These are phyloP conservation scores for Cutaneotrichosporon cavernicola DNA, from an alignment of 1,284 basidiomycete species.

Conservation along the genomic window DNA sequence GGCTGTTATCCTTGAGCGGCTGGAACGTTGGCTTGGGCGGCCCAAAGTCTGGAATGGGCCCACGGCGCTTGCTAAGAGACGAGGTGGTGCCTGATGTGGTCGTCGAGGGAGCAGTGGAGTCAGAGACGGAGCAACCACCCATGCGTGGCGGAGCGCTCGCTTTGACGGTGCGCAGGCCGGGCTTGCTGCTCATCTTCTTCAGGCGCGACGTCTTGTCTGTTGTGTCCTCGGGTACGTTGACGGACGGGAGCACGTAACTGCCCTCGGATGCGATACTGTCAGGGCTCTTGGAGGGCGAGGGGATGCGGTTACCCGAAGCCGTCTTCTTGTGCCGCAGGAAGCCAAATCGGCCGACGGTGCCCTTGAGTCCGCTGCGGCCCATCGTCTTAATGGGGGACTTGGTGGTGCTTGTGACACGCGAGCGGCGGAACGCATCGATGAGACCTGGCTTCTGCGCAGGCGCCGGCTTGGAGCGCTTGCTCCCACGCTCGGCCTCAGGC, in stretches of 20 bases:
- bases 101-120: not conserved
- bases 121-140: not conserved
- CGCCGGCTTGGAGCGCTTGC: constrained; percentile 17
- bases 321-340: constrained; percentile 17
- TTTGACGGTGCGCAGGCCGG: not conserved
- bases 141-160: not conserved
- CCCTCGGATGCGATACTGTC: constrained; percentile 11
- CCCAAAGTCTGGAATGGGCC: constrained; percentile 15
- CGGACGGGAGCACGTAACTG: constrained; percentile 2
- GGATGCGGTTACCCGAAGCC: not conserved
- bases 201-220: not conserved
- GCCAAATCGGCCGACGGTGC: constrained; percentile 11
- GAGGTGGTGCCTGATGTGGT: not conserved
- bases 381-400: constrained; percentile 4
- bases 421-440: constrained; percentile 7
- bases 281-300: not conserved
- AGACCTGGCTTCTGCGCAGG: constrained; percentile 3
- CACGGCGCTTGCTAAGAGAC: constrained; percentile 3
- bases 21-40: constrained; percentile 13
- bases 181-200: not conserved
- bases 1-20: constrained; percentile 23
- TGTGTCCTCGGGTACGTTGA: constrained; percentile 5
- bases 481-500: constrained; percentile 3
- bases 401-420: not conserved
- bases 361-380: not conserved